Percentiles rank a stretch among this genome's conserved stretches.
phyloP scores from a whole-genome alignment of 257 asterid species.

The Solanum rostratum region DNA sequence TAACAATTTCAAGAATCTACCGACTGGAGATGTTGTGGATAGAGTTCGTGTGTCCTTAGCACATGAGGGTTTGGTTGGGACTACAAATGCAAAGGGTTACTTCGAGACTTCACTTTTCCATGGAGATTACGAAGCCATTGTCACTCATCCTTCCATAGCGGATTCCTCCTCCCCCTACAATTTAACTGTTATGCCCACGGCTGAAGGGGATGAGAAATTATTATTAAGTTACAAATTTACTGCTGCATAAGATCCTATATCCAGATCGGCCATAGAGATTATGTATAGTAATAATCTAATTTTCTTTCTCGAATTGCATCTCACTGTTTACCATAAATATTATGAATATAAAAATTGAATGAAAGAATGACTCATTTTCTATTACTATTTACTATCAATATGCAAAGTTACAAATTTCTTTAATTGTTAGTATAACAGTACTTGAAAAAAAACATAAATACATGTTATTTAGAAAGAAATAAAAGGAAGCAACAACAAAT shows the following conservation, averaged over 20 bases:
- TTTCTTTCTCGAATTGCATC: not conserved
- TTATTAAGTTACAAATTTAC: not conserved
- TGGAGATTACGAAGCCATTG: slow-evolving; percentile 34
- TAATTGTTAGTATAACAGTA: too few species aligned
- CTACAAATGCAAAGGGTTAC: slow-evolving; percentile 24
- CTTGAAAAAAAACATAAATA: too few species aligned
- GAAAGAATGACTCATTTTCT: not conserved
- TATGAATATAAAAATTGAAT: not conserved
- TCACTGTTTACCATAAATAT: not conserved
- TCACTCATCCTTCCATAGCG: slow-evolving; percentile 18
- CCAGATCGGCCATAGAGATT: not conserved
- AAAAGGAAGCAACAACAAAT: too few species aligned
- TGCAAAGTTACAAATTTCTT: too few species aligned
- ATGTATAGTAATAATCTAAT: not conserved
- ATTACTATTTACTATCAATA: not conserved
- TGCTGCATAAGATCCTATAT: not conserved
- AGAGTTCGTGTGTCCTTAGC: not conserved
- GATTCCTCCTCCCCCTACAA: not conserved
- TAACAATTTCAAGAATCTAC: slow-evolving; percentile 34
- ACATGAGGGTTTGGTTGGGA: slow-evolving; percentile 7
- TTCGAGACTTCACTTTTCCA: slow-evolving; percentile 28
- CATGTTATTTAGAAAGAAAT: too few species aligned
- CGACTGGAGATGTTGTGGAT: slow-evolving; percentile 48
- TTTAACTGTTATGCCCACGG: slow-evolving; percentile 3
- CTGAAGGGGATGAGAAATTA: not conserved